Base-by-base conservation (phyloP, 345 rosid species). In the Syzygium grande region DNA sequence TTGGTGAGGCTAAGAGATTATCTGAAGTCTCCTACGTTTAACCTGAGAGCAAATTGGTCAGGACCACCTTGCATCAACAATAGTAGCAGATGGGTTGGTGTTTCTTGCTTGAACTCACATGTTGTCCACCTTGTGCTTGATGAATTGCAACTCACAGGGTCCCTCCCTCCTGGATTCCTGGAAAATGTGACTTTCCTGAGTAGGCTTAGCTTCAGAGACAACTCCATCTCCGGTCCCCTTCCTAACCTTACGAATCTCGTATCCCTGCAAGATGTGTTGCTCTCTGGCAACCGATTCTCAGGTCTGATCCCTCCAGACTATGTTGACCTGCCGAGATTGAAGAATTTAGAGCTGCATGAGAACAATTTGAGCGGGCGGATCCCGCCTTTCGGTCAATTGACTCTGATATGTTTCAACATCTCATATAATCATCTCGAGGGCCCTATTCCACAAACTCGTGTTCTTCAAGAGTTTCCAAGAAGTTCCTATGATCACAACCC, bases 341-440 rank as follows among this genome's bases (percentile, higher is more conserved):
- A 52, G 59, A 30, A 25, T 52, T 54, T 94, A 30, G 92, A 94
- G 89, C 89, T 94, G 90, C 94, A 92, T 43, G 86, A 87, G 86
- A 94, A 94, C 84, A 78, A 89, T 46, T 85, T 94, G 41, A 86
- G 84, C 11, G 94, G 94, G 4, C 65, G 63, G 86, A 90, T 94
- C 51, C 96, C 93, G 2, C 91, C 93, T 43, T 92, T 94, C 77
- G 34, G 89, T 85, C 94, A 94, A 88, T 85, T 83, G 51, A 89
- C 86, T 14, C 84, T 94, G 88, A 84, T 86, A 22, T 80, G 21
- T 22, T 94, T 94, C 86, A 93, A 94, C 52, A 94, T 91, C 29
- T 94, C 96, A 11, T 89, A 89, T 46, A 94, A 94, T 43, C 89
- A 14, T 58, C 92, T 94, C 6, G 85, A 65, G 43, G 96, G 96